Evolutionary conservation across 2,329 filamentous ascomycete species (phyloP), one percentile per base, ranked within the genome.

Genomic region (Fusarium globosum): DNA sequence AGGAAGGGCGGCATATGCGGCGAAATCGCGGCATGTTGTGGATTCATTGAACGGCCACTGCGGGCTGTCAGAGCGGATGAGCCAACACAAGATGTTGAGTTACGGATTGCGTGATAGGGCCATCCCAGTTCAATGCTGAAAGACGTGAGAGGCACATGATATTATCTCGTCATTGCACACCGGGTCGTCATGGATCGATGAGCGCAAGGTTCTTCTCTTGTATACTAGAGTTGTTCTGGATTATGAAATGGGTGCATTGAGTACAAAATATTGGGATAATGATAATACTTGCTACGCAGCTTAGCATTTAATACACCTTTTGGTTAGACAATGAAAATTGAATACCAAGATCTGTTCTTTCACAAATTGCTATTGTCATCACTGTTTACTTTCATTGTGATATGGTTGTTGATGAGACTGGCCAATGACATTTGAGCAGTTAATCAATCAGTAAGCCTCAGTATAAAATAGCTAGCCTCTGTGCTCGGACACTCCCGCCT

Each of bases 401-500:
- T 57, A 41, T 36, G 7, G 18, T 21, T 33, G 26, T 36, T 48
- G 35, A 23, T 20, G n/a, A 43, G 42, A 18, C 8, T 12, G 64
- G 45, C 75, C 75, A 77, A 77, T 77, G 41, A 42, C 21, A 71
- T 49, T 18, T 23, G 38, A 55, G 28, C 52, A 61, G 60, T 77
- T 77, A 77, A 77, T 77, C 75, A 77, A 77, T 77, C 75, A 73
- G 63, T 67, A 67, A 76, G 57, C 49, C 55, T 74, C 60, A 69
- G 35, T 62, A 65, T 42, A 57, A 41, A 41, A 60, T 26, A 46
- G 15, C 23, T 59, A 69, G 65, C 35, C 72, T 72, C 71, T 68
- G 68, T 60, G 41, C 30, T 74, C 72, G 72, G 72, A 74, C 65
- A 69, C 46, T 69, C 63, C 63, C 45, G 59, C 38, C 28, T 36